Evolutionary conservation across 1,139 yeast species (phyloP), one percentile per base, ranked within the genome.

Genomic region (Taiozyma sp.): DNA sequence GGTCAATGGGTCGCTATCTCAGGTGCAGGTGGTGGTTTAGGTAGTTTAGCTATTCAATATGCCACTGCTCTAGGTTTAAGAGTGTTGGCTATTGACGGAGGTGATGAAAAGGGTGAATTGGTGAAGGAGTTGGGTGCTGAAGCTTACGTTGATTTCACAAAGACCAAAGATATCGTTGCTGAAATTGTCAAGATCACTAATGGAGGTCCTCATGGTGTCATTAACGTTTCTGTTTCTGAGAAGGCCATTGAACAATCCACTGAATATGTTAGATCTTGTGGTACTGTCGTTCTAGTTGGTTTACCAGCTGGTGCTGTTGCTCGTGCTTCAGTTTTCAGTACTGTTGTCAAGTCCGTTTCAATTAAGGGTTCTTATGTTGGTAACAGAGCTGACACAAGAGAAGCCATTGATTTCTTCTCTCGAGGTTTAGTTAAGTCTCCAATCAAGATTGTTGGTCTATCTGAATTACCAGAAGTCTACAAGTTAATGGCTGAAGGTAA

Each of bases 21-120:
- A 48, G 87, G 87, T 70, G 86, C 84, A 55, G 84, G 75, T 61
- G 87, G 87, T 71, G 87, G 87, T 63, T 77, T 81, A 65, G 87
- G 87, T 63, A 78, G 86, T 48, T 70, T 81, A 55, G 85, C 85
- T 48, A 71, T 81, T 55, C 87, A 81, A 70, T 81, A 81, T 66
- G 86, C 84, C 57, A 76, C 69, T 64, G 85, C 84, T 51, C 78
- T 81, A 84, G 87, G 87, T 60, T 76, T 69, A 70, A 73, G 84
- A 69, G 85, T 80, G 51, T 60, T 81, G 43, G 85, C 75, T 61
- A 80, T 81, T 59, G 87, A 81, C 60, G 85, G 84, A 64, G 84
- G 85, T 67, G 82, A 65, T 28, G 84, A 76, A 48, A 81, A 81
- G 69, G 81, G 72, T 56, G 73, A 72, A 51, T 73, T 79, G 62